Evolutionary conservation across 129 eudicot genomes (phyloP).

Genomic region (Flaveria brownii): DNA sequence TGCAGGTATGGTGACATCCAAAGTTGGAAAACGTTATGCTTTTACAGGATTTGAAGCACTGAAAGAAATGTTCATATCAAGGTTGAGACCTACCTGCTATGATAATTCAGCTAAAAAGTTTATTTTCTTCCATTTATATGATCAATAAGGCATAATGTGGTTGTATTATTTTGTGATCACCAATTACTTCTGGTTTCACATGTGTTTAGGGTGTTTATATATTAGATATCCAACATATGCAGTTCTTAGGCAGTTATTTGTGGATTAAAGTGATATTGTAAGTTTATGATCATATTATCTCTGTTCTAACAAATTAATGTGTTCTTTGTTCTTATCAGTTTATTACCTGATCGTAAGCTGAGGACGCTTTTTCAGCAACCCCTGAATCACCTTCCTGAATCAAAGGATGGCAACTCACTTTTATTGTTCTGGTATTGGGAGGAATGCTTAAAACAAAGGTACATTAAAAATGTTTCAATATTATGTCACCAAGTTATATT

Average conservation of each 20-base stretch:
- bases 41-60: conserved; percentile 89
- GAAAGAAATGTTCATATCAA: conserved; percentile 80
- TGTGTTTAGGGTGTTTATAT: conserved; percentile 11
- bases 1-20: conserved; percentile 97
- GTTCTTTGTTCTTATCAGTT: conserved; percentile 43
- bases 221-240: background rate
- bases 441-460: conserved; percentile 91
- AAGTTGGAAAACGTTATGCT: conserved; percentile 98
- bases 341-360: conserved; percentile 92
- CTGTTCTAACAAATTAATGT: background rate
- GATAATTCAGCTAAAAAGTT: background rate
- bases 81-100: conserved; percentile 34
- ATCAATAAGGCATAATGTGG: background rate
- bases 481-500: background rate
- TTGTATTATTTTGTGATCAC: conserved; percentile 8
- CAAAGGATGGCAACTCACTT: conserved; percentile 86
- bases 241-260: background rate
- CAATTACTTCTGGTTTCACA: background rate
- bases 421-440: conserved; percentile 97
- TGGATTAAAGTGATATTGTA: background rate
- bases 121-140: background rate
- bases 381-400: conserved; percentile 72
- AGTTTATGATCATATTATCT: background rate
- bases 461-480: conserved; percentile 7
- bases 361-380: conserved; percentile 88